Evolutionary conservation across 768 basidiomycete genomes (phyloP).

Genomic region (Mycena metata): DNA sequence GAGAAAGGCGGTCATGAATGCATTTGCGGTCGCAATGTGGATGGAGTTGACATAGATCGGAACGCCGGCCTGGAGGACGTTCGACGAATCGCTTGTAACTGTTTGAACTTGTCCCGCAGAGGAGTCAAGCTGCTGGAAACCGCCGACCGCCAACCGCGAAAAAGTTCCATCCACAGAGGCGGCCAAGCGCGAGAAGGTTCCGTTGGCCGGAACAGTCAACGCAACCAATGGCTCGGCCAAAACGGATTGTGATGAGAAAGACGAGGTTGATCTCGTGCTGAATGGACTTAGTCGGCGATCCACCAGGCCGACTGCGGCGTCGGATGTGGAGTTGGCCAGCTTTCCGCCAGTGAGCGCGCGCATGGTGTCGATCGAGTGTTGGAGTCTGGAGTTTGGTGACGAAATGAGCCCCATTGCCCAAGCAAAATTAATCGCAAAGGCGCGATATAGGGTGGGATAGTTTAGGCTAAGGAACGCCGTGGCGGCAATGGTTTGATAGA

Average conservation of each 20-base stretch:
- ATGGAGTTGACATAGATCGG: constrained; percentile 86
- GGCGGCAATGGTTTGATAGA: constrained; percentile 88
- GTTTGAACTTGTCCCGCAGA: constrained; percentile 67
- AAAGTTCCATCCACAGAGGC: neutral
- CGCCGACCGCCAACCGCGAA: constrained; percentile 21
- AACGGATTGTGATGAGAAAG: constrained; percentile 30
- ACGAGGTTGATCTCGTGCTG: constrained; percentile 15
- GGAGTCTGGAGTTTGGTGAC: constrained; percentile 69
- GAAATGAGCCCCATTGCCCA: constrained; percentile 88
- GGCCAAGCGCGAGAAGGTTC: constrained; percentile 20
- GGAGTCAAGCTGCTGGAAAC: constrained; percentile 35
- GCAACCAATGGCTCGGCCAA: constrained; percentile 22
- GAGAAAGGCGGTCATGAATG: constrained; percentile 92
- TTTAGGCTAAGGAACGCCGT: constrained; percentile 87
- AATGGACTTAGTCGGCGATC: constrained; percentile 80
- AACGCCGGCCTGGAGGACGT: constrained; percentile 83
- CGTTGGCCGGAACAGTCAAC: constrained; percentile 5
- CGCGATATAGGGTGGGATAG: constrained; percentile 86
- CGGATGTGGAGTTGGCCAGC: constrained; percentile 69
- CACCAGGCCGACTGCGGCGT: constrained; percentile 78
- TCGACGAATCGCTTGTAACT: constrained; percentile 72
- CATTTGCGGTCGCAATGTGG: constrained; percentile 87
- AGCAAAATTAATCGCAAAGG: constrained; percentile 88
- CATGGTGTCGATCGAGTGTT: constrained; percentile 85
- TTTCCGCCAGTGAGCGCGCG: constrained; percentile 86